Evolutionary conservation across 306 rosid genomes (phyloP).

Genomic region (Pachyrhizus erosus): DNA sequence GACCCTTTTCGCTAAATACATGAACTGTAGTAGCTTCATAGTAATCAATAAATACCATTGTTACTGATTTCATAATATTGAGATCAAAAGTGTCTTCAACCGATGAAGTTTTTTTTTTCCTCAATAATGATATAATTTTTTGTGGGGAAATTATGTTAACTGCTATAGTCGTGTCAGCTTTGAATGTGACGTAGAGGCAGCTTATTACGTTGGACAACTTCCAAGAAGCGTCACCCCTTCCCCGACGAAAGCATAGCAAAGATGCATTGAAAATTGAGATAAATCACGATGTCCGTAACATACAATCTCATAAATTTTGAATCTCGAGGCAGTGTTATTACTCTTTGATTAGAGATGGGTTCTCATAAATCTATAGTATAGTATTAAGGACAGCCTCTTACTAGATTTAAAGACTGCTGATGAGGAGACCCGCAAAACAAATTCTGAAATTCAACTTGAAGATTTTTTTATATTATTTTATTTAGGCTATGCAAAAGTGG

Average conservation of each 20-base stretch:
- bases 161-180: not conserved
- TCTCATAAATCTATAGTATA: slow-evolving; percentile 1
- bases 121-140: slow-evolving; percentile 8
- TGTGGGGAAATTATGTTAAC: not conserved
- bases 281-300: not conserved
- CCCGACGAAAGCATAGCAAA: not conserved
- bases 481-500: not conserved
- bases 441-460: not conserved
- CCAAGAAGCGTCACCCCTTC: not conserved
- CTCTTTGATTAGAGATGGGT: not conserved
- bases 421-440: not conserved
- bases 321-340: not conserved
- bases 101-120: not conserved
- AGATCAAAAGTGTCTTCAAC: not conserved
- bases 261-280: not conserved
- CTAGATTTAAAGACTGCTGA: not conserved
- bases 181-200: not conserved
- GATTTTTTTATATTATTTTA: not conserved
- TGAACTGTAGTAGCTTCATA: slow-evolving; percentile 36
- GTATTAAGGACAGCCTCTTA: not conserved
- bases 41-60: not conserved
- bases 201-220: not conserved
- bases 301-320: not conserved
- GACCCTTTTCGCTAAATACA: not conserved
- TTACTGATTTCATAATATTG: not conserved